Conservation (phyloP, 495 filamentous ascomycete genomes). For the Oleoguttula mirabilis region DNA sequence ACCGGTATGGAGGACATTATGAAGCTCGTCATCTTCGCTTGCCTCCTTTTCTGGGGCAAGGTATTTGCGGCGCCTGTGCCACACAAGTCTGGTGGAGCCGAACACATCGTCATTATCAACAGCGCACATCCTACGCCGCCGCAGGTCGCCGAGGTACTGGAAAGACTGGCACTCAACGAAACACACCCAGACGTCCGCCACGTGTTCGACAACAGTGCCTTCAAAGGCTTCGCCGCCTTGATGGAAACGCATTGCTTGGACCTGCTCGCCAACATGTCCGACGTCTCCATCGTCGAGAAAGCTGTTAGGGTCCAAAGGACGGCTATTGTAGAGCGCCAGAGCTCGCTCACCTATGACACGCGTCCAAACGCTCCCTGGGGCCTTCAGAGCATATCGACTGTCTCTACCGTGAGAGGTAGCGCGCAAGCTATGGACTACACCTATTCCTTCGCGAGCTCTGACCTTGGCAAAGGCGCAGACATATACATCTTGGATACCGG, state of each 20-base stretch:
- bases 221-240: slow-evolving; percentile 34
- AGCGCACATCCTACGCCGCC: slow-evolving; percentile 15
- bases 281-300: slow-evolving; percentile 32
- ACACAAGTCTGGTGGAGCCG: slow-evolving; percentile 25
- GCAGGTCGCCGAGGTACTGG: slow-evolving; percentile 23
- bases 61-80: slow-evolving; percentile 8
- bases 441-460: slow-evolving; percentile 31
- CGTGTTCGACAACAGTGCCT: slow-evolving; percentile 35
- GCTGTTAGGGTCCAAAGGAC: slow-evolving; percentile 13
- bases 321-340: slow-evolving; percentile 3
- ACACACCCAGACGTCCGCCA: slow-evolving; percentile 25
- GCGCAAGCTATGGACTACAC: slow-evolving; percentile 26
- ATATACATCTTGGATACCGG: slow-evolving; percentile 43
- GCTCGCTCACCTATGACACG: slow-evolving; percentile 9
- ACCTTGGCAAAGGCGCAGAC: slow-evolving; percentile 36
- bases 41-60: neutral
- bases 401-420: slow-evolving; percentile 19
- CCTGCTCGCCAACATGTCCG: slow-evolving; percentile 29
- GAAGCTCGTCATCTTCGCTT: neutral
- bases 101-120: slow-evolving; percentile 32
- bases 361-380: slow-evolving; percentile 36
- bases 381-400: slow-evolving; percentile 37
- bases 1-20: neutral
- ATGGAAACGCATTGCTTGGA: slow-evolving; percentile 30
- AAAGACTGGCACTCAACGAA: slow-evolving; percentile 18